Conservation (phyloP, 768 basidiomycete species). For the Hericium coralloides region DNA sequence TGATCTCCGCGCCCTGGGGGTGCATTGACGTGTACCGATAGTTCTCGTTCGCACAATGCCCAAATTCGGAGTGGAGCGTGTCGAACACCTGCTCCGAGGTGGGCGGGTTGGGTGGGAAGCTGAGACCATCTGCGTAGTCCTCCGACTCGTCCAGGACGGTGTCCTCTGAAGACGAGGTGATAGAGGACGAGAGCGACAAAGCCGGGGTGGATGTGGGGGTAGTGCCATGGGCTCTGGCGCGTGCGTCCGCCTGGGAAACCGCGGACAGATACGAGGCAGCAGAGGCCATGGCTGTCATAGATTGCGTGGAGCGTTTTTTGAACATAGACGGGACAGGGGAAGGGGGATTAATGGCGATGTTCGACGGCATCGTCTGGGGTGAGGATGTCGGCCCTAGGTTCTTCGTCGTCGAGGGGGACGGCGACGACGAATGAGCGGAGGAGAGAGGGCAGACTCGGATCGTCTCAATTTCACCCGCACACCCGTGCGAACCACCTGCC, state of each 20-base stretch:
- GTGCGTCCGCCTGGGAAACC: conserved; percentile 57
- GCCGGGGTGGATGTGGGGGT: conserved; percentile 61
- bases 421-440: neutral
- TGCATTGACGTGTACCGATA: conserved; percentile 66
- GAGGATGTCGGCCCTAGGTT: neutral
- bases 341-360: conserved; percentile 16
- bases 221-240: conserved; percentile 39
- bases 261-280: conserved; percentile 56
- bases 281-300: conserved; percentile 33
- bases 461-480: neutral
- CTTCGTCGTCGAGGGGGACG: neutral
- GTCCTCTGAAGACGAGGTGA: conserved; percentile 63
- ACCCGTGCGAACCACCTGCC: neutral
- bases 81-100: conserved; percentile 73
- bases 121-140: conserved; percentile 39
- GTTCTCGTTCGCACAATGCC: conserved; percentile 73
- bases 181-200: conserved; percentile 63
- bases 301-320: conserved; percentile 29
- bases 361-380: conserved; percentile 9
- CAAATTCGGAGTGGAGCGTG: conserved; percentile 86
- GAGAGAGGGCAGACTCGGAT: neutral
- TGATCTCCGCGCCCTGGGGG: conserved; percentile 37
- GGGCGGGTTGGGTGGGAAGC: conserved; percentile 56
- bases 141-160: conserved; percentile 48
- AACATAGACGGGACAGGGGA: conserved; percentile 45